phyloP scores from a whole-genome alignment of 2,329 filamentous ascomycete species.

The Cladosporium austrohemisphaericum region DNA sequence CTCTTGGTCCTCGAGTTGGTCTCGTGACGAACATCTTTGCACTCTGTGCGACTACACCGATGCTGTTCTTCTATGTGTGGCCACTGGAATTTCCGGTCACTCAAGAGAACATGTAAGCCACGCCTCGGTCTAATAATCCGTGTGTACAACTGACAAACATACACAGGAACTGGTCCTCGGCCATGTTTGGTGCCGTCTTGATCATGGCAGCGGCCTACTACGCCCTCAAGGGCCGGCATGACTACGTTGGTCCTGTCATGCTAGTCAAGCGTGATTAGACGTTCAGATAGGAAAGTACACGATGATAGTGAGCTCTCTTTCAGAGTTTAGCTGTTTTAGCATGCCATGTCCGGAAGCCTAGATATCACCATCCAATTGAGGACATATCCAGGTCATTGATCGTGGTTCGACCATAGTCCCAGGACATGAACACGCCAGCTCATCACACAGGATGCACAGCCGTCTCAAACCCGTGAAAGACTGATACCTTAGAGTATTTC shows the following conservation, averaged over 20 bases:
- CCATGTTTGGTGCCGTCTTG: conserved; percentile 21
- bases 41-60: conserved; percentile 13
- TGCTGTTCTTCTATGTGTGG: conserved; percentile 20
- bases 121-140: too few species aligned
- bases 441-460: too few species aligned
- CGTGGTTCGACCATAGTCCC: too few species aligned
- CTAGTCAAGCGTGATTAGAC: conserved; percentile 1
- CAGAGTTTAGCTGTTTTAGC: too few species aligned
- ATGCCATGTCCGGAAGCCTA: too few species aligned
- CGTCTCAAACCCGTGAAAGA: too few species aligned
- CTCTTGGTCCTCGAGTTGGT: conserved; percentile 17
- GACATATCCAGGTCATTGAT: too few species aligned
- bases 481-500: too few species aligned
- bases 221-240: neutral
- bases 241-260: neutral
- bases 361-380: too few species aligned
- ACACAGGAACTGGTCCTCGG: conserved; percentile 15
- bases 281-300: too few species aligned
- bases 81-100: conserved; percentile 16
- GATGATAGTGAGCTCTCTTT: too few species aligned
- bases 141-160: neutral
- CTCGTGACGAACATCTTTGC: conserved; percentile 17
- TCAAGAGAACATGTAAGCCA: conserved; percentile 12
- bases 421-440: too few species aligned
- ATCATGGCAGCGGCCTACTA: conserved; percentile 11